These are phyloP conservation scores for Trifolium fragiferum DNA, from an alignment of 306 rosid species.

Conservation along the genomic window DNA sequence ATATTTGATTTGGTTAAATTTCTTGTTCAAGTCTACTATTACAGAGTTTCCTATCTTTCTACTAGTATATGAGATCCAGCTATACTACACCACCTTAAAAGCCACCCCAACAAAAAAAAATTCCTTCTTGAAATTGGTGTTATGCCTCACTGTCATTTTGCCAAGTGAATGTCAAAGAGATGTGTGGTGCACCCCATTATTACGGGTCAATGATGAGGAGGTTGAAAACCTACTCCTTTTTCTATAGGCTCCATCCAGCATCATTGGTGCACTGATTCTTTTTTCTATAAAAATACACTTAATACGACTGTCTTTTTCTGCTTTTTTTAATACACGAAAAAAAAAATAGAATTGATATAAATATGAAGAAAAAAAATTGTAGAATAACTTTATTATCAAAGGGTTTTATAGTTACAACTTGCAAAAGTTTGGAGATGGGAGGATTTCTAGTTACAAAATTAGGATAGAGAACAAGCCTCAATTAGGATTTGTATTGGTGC, in stretches of 20 bases:
- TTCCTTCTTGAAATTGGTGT: background rate
- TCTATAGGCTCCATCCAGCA: slow-evolving; percentile 36
- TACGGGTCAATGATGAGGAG: slow-evolving; percentile 30
- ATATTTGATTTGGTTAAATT: slow-evolving; percentile 16
- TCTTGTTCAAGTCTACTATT: background rate
- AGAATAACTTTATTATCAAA: no score
- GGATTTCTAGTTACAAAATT: no score
- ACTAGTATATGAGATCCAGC: slow-evolving; percentile 17
- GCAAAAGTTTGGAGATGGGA: no score
- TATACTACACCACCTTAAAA: background rate
- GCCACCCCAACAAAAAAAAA: slow-evolving; percentile 20
- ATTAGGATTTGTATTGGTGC: no score
- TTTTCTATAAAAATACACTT: no score
- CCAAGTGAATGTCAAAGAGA: slow-evolving; percentile 32
- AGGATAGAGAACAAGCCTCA: no score
- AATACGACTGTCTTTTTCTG: no score
- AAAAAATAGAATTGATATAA: no score
- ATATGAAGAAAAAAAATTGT: no score
- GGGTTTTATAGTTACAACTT: no score
- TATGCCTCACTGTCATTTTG: slow-evolving; percentile 27
- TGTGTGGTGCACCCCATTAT: slow-evolving; percentile 34
- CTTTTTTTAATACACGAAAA: no score
- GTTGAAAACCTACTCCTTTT: slow-evolving; percentile 17
- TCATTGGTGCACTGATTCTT: slow-evolving; percentile 5
- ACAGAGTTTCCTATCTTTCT: slow-evolving; percentile 20